Evolutionary conservation across 257 asterid genomes (phyloP).

Genomic region (Henckelia pumila): DNA sequence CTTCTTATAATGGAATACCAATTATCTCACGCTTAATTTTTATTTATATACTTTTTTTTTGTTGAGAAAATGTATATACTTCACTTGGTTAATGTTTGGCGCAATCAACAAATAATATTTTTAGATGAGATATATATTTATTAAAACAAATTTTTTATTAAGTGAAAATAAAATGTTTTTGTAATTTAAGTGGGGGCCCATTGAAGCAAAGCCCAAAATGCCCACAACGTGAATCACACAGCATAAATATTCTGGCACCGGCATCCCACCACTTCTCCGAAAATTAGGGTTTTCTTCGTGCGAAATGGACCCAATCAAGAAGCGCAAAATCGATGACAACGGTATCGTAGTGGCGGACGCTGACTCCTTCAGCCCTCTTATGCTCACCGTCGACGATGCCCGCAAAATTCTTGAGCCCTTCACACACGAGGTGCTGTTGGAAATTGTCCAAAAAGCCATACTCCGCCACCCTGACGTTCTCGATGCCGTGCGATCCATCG

Average conservation of each 20-base stretch:
- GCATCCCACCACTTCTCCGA: not conserved
- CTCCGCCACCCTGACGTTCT: slow-evolving; percentile 69
- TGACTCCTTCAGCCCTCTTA: slow-evolving; percentile 35
- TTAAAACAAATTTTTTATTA: too few species aligned
- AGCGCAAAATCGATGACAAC: slow-evolving; percentile 64
- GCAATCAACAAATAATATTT: too few species aligned
- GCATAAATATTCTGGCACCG: not conserved
- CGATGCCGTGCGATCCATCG: slow-evolving; percentile 57
- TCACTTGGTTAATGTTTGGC: too few species aligned
- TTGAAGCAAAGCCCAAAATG: not conserved
- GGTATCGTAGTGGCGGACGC: slow-evolving; percentile 41
- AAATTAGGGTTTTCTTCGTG: not conserved
- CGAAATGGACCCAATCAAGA: slow-evolving; percentile 58
- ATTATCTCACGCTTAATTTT: too few species aligned
- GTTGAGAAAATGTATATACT: too few species aligned
- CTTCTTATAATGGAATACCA: too few species aligned
- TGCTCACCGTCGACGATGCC: slow-evolving; percentile 58
- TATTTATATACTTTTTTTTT: too few species aligned
- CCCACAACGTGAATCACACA: not conserved
- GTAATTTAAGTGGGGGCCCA: too few species aligned
- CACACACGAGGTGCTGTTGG: slow-evolving; percentile 62
- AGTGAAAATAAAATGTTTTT: too few species aligned
- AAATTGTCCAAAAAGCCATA: slow-evolving; percentile 56
- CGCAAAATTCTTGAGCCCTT: slow-evolving; percentile 61
- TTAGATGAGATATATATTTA: too few species aligned